Evolutionary conservation across 805 yeast genomes (phyloP), one percentile per base, ranked within the genome.

Genomic region (Komagataella mondaviorum): DNA sequence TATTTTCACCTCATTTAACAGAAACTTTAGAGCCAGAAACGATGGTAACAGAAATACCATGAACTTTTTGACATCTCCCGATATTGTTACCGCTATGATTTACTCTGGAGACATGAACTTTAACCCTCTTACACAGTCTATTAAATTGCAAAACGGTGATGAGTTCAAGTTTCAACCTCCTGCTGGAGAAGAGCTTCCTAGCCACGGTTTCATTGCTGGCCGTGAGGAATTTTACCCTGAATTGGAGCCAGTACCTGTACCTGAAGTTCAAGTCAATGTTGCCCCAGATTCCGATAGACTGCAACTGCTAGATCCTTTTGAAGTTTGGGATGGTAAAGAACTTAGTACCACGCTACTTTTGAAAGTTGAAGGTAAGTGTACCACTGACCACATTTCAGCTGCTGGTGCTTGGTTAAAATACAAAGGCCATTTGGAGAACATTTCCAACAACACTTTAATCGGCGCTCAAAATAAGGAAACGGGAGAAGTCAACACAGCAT

Each of bases 331-430:
- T 55, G 95, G 95, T 51, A 66, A 87, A 63, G 99, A 91, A 66
- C 69, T 91, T 57, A 73, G 78, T 55, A 79, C 89, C 39, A 79
- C 79, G 48, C 86, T 91, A 1, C 71, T 90, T 55, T 69, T 91
- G 63, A 91, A 91, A 71, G 98, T 93, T 48, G 91, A 88, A 70
- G 99, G 99, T 56, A 91, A 91, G 70, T 93, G 98, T 76, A 91
- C 99, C 46, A 91, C 99, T 44, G 99, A 91, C 67, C 99, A 91
- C 66, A 93, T 91, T 59, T 89, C 97, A 23, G 98, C 98, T 50
- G 99, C 99, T 48, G 99, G 99, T 63, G 95, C 84, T 14, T 91
- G 99, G 99, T 78, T 91, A 70, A 93, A 93, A 74, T 91, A 93
- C 73, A 93, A 93, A 73, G 99, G 99, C 46, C 99, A 91, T 65